These are phyloP conservation scores for Castanea sativa DNA, from an alignment of 306 rosid genomes.

Conservation along the genomic window DNA sequence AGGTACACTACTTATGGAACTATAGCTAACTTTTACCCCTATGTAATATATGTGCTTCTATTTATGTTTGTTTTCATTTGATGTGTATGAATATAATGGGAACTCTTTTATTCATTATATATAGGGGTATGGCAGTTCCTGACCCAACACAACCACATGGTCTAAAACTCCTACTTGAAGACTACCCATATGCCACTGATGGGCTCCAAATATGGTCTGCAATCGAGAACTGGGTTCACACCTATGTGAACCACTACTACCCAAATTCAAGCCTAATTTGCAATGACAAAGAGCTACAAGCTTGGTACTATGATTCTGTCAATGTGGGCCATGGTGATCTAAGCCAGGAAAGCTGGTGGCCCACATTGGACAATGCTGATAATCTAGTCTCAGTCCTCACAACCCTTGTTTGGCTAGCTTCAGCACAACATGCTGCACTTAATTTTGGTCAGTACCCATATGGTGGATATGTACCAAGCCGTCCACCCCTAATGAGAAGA, in stretches of 20 bases:
- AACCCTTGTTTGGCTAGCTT: conserved; percentile 80
- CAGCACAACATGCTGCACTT: conserved; percentile 98
- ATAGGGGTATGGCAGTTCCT: conserved; percentile 85
- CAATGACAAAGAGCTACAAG: conserved; percentile 76
- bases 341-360: conserved; percentile 79
- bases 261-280: conserved; percentile 48
- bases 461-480: conserved; percentile 91
- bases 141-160: conserved; percentile 88
- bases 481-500: conserved; percentile 86
- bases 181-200: conserved; percentile 88
- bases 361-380: conserved; percentile 52
- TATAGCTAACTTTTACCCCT: background rate
- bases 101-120: conserved; percentile 1
- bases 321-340: conserved; percentile 90
- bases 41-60: background rate
- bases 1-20: too few relatives aligned
- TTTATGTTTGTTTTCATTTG: conserved; percentile 16
- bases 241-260: conserved; percentile 76
- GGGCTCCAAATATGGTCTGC: conserved; percentile 89
- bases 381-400: conserved; percentile 63
- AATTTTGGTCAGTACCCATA: conserved; percentile 96
- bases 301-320: conserved; percentile 84
- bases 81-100: conserved; percentile 25
- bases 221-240: conserved; percentile 69
- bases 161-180: conserved; percentile 62